A percentile compares a stretch with the other conserved stretches of the same genome.
These are phyloP conservation scores for Russula vinacea DNA, from an alignment of 768 basidiomycete genomes.

Conservation along the genomic window DNA sequence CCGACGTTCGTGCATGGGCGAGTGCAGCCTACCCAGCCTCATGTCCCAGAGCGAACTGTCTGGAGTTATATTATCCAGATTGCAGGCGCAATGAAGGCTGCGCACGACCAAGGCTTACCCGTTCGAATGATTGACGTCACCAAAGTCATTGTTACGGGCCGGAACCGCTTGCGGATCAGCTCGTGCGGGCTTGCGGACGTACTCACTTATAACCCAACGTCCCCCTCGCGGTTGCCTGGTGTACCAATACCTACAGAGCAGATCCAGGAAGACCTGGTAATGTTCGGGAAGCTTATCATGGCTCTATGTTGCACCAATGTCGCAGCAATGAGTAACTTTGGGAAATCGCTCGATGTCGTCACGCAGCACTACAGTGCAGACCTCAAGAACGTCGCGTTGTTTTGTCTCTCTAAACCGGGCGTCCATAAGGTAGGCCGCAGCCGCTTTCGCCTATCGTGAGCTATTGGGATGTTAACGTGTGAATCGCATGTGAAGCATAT, in stretches of 20 bases:
- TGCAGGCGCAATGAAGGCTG: slow-evolving; percentile 78
- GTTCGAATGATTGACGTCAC: slow-evolving; percentile 79
- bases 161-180: slow-evolving; percentile 84
- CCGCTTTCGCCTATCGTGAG: neutral
- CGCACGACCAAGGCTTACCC: slow-evolving; percentile 78
- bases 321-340: slow-evolving; percentile 57
- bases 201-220: slow-evolving; percentile 60
- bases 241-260: slow-evolving; percentile 38
- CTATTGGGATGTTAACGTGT: slow-evolving; percentile 4
- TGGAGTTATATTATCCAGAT: slow-evolving; percentile 96
- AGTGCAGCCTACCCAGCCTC: slow-evolving; percentile 36
- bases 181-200: slow-evolving; percentile 88
- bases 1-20: slow-evolving; percentile 40
- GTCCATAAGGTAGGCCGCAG: slow-evolving; percentile 53
- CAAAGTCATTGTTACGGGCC: slow-evolving; percentile 84
- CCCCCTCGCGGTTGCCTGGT: slow-evolving; percentile 10
- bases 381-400: slow-evolving; percentile 75
- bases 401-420: slow-evolving; percentile 68
- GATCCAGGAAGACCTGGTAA: slow-evolving; percentile 83
- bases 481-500: slow-evolving; percentile 51
- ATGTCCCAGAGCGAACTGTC: slow-evolving; percentile 71
- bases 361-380: slow-evolving; percentile 73
- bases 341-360: slow-evolving; percentile 72
- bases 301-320: slow-evolving; percentile 70
- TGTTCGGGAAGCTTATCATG: slow-evolving; percentile 84